Percentiles rank a stretch among this genome's conserved stretches.
Evolutionary conservation across 208 protist genomes (phyloP).

Genomic region (Herpetomonas samuelpessoai): DNA sequence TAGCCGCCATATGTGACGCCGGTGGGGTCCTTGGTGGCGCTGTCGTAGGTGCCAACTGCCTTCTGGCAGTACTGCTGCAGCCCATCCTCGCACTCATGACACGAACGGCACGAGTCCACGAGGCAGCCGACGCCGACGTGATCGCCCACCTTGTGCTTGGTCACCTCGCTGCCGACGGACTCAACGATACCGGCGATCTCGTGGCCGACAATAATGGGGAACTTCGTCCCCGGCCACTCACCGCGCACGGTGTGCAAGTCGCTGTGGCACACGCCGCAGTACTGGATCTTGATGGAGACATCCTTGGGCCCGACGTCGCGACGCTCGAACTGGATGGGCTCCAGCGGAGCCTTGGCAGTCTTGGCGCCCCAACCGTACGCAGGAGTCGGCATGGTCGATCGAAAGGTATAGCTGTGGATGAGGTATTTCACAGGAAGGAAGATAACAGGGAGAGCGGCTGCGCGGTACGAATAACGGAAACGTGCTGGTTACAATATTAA

Average conservation of each 20-base stretch:
- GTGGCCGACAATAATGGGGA: conserved; percentile 81
- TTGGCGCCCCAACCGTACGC: conserved; percentile 42
- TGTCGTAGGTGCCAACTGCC: conserved; percentile 44
- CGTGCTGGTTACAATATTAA: no score
- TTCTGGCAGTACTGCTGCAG: conserved; percentile 64
- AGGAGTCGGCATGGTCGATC: conserved; percentile 51
- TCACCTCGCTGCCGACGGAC: conserved; percentile 45
- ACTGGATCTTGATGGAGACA: conserved; percentile 57
- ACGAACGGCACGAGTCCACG: conserved; percentile 59
- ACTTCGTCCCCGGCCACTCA: conserved; percentile 63
- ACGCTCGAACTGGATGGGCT: conserved; percentile 43
- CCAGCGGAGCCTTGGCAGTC: conserved; percentile 36
- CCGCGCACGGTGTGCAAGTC: conserved; percentile 71
- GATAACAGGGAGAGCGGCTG: no score
- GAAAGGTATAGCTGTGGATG: no score
- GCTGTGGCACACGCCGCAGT: conserved; percentile 84
- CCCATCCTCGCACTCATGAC: conserved; percentile 38
- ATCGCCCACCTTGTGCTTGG: conserved; percentile 55
- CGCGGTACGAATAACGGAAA: no score
- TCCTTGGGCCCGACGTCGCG: conserved; percentile 47
- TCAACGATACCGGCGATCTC: conserved; percentile 82
- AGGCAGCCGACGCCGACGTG: conserved; percentile 67
- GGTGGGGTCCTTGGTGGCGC: conserved; percentile 13
- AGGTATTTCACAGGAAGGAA: no score
- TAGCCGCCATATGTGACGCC: conserved; percentile 27